Evolutionary conservation across 805 yeast genomes (phyloP), one percentile per base, ranked within the genome.

Genomic region (Ogataea pilisensis): DNA sequence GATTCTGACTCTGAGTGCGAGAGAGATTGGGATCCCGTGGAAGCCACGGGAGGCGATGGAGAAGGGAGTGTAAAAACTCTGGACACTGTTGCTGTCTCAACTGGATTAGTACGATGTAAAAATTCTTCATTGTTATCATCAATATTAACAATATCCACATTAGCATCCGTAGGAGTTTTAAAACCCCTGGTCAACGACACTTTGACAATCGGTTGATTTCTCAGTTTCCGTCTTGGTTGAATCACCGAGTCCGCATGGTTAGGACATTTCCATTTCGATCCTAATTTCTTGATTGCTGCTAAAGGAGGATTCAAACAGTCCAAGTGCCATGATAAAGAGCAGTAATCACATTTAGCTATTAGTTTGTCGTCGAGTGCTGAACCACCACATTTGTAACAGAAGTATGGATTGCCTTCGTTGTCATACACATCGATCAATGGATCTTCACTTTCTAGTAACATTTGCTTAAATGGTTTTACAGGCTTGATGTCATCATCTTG

Each of bases 221-320:
- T 74, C 49, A 75, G 69, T 54, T 72, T 68, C 38, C 88, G 64
- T 41, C 70, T 64, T 12, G 68, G 50, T 24, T 70, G 70, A n/a
- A 71, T 47, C 18, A 76, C 60, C 31, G 63, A 68, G 35, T 75
- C 84, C 17, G 78, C 76, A 64, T 88, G 97, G 50, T 85, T 82
- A 2, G 96, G 98, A 61, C 96, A 93, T 65, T 77, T 80, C 98
- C 96, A 91, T 60, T 82, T 85, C 34, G 71, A 70, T 2, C 93
- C 95, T 33, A 85, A 58, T 31, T 82, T 79, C 53, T 87, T 86
- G 16, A 82, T 76, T 5, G 82, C 69, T 13, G 86, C 72, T 50
- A 87, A 65, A 1, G 96, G 95, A 1, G 86, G 85, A 38, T 74
- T 70, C 13, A 90, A 62, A 61, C 98, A 90, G 62, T 91, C 96